Evolutionary conservation across 805 yeast genomes (phyloP), one percentile per base, ranked within the genome.

Genomic region (Yarrowia hollandica): DNA sequence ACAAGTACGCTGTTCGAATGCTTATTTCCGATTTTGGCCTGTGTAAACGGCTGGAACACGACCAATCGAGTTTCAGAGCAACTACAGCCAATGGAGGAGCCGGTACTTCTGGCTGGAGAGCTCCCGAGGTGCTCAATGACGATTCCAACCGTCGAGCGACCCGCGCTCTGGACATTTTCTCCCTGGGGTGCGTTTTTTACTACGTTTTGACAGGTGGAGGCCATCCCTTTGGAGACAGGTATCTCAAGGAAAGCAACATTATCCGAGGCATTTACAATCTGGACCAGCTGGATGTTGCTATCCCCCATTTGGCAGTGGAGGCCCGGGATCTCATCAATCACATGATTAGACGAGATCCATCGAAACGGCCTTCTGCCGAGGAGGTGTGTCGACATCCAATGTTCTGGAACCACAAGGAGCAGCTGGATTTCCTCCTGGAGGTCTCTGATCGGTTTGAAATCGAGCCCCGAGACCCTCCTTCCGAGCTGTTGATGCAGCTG

Each of bases 51-150:
- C 74, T 94, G 55, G 99, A 94, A 62, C 82, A 84, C 14, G 98
- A 90, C 65, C 97, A 94, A 71, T 87, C 96, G 1, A 88, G 96
- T 1, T 92, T 92, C 71, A 80, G 92, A 62, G 96, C 97, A 0
- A 92, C 96, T 0, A 85, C 94, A 0, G 90, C 89, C 30, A 85
- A 90, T 66, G 95, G 96, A 16, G 54, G 54, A 31, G 96, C 97
- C 0, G 99, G 99, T 1, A 94, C 99, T 0, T 82, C 94, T 3
- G 99, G 99, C 3, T 94, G 99, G 99, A 80, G 97, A 65, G 98
- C 99, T 0, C 99, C 99, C 0, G 99, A 94, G 67, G 68, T 71
- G 18, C 46, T 60, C 35, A 60, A 50, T 28, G 61, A 60, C 30
- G 62, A 60, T 8, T 71, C 79, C 4, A 65, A 62, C 30, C 81